Evolutionary conservation across 1,139 yeast species (phyloP).

Genomic region (Yarrowia galli): DNA sequence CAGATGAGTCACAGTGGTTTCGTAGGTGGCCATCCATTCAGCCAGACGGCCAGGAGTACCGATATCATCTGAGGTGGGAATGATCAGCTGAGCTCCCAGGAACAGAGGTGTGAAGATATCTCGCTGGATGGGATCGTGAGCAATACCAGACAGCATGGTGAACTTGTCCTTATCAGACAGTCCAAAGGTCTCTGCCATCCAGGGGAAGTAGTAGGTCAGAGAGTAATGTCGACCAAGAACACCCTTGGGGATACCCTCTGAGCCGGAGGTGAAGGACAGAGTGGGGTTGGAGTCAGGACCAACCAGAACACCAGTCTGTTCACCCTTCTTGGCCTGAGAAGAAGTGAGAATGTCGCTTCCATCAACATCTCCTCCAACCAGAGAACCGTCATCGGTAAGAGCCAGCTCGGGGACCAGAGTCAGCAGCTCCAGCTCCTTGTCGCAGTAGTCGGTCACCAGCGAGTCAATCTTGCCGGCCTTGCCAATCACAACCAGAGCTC

Average conservation of each 20-base stretch:
- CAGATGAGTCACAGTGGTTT: conserved; percentile 94
- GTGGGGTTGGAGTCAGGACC: conserved; percentile 99
- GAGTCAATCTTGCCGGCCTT: conserved; percentile 86
- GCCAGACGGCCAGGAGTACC: conserved; percentile 98
- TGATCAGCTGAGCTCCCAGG: conserved; percentile 89
- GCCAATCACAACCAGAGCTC: conserved; percentile 84
- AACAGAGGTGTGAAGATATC: conserved; percentile 98
- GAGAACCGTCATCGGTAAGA: conserved; percentile 75
- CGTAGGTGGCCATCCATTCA: conserved; percentile 92
- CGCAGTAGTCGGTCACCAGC: conserved; percentile 77
- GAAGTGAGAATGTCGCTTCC: conserved; percentile 60
- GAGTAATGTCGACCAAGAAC: conserved; percentile 97
- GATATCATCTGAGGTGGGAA: conserved; percentile 96
- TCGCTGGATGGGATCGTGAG: conserved; percentile 99
- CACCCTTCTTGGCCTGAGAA: conserved; percentile 57
- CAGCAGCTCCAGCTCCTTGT: conserved; percentile 71
- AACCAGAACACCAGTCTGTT: conserved; percentile 85
- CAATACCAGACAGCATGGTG: conserved; percentile 98
- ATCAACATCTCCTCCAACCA: conserved; percentile 63
- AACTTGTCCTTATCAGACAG: conserved; percentile 82
- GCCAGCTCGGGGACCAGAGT: conserved; percentile 79
- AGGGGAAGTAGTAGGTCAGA: conserved; percentile 94
- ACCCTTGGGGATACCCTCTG: conserved; percentile 98
- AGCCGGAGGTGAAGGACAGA: conserved; percentile 95
- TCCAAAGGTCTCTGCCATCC: conserved; percentile 92